phyloP scores from a whole-genome alignment of 306 rosid genomes.

The Corylus americana region DNA sequence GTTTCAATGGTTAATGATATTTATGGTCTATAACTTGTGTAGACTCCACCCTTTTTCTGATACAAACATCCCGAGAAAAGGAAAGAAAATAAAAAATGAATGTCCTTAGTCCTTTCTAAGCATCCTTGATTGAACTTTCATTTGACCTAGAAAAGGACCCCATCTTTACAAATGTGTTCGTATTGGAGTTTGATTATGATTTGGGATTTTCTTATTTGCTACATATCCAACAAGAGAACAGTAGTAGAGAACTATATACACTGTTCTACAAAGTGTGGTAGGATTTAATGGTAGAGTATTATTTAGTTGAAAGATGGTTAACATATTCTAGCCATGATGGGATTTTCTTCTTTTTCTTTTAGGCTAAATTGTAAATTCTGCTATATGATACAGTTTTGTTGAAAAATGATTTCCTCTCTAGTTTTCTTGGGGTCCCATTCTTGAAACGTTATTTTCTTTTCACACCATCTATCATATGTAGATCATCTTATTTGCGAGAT shows the following conservation, averaged over 20 bases:
- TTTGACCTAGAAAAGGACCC: background rate
- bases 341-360: background rate
- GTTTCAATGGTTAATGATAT: background rate
- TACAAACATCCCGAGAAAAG: background rate
- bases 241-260: background rate
- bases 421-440: background rate
- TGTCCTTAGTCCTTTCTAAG: background rate
- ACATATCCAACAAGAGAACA: background rate
- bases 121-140: background rate
- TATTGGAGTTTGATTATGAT: background rate
- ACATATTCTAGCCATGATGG: background rate
- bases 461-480: background rate
- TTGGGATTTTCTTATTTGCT: background rate
- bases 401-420: background rate
- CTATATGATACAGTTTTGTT: background rate
- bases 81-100: background rate
- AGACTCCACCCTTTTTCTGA: background rate
- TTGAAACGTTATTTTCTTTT: conserved; percentile 2
- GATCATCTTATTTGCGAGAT: background rate
- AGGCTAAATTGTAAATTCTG: background rate
- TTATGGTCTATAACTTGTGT: background rate
- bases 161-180: background rate
- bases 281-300: background rate
- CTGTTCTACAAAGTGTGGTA: background rate
- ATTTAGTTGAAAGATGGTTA: background rate